Conservation (phyloP, 1,284 basidiomycete genomes). For the Ceratobasidium sp. region DNA sequence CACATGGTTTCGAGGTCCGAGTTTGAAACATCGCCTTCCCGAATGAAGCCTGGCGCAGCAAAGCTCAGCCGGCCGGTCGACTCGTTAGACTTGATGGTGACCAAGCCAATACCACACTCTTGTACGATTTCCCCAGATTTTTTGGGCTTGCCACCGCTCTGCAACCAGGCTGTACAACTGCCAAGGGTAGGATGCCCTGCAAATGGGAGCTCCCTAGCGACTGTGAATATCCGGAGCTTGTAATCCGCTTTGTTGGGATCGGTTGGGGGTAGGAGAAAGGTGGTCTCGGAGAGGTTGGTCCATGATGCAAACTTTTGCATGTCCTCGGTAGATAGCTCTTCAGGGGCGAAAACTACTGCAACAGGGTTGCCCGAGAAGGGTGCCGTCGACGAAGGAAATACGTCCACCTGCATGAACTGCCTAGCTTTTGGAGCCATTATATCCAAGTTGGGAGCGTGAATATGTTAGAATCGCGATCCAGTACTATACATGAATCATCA, state of each 20-base stretch:
- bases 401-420: conserved; percentile 36
- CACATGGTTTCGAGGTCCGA: conserved; percentile 3
- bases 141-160: conserved; percentile 19
- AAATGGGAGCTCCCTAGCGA: conserved; percentile 26
- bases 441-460: not conserved
- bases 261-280: conserved; percentile 18
- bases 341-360: conserved; percentile 1
- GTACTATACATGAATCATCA: not conserved
- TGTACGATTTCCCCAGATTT: conserved; percentile 13
- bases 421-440: conserved; percentile 15
- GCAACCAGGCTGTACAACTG: conserved; percentile 15
- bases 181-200: conserved; percentile 40
- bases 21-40: conserved; percentile 17
- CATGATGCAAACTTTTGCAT: conserved; percentile 35
- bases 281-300: conserved; percentile 39
- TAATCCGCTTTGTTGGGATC: conserved; percentile 29
- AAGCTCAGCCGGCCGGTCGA: conserved; percentile 16
- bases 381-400: not conserved
- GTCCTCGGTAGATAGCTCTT: conserved; percentile 6
- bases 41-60: conserved; percentile 23
- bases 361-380: conserved; percentile 30
- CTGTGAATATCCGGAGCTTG: conserved; percentile 38
- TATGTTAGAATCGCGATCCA: not conserved
- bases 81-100: conserved; percentile 14
- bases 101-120: conserved; percentile 36